phyloP scores from a whole-genome alignment of 805 yeast genomes.

The Wickerhamomyces silvicola region DNA sequence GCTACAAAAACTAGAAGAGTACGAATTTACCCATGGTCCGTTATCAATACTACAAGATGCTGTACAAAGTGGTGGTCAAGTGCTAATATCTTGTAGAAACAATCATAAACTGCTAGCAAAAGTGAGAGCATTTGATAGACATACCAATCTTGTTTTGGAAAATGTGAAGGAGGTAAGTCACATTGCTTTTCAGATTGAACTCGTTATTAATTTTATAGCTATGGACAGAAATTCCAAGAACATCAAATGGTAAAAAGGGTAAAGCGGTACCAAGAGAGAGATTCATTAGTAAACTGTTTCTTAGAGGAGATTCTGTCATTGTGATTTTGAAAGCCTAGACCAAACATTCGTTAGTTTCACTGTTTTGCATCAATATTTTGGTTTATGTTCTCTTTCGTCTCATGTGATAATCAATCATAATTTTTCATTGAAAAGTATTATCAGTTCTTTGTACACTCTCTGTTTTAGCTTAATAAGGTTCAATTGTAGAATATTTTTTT shows the following conservation, averaged over 20 bases:
- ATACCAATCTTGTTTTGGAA: conserved; percentile 87
- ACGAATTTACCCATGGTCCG: conserved; percentile 87
- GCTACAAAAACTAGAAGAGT: conserved; percentile 76
- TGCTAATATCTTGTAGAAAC: conserved; percentile 84
- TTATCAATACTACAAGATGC: conserved; percentile 83
- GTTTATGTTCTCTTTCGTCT: too few relatives aligned
- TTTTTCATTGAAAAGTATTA: too few relatives aligned
- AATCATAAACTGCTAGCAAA: conserved; percentile 87
- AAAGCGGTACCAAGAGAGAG: conserved; percentile 64
- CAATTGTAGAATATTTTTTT: too few relatives aligned
- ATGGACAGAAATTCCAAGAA: conserved; percentile 61
- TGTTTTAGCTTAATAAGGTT: too few relatives aligned
- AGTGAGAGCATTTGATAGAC: conserved; percentile 93
- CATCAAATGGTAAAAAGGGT: conserved; percentile 64
- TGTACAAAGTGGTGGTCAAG: conserved; percentile 64
- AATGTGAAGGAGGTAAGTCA: conserved; percentile 71
- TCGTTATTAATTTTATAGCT: conserved; percentile 19
- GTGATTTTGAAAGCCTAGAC: conserved; percentile 67
- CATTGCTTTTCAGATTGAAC: background rate
- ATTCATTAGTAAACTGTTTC: conserved; percentile 81
- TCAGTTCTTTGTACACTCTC: too few relatives aligned
- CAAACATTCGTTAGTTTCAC: too few relatives aligned
- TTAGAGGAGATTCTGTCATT: conserved; percentile 94
- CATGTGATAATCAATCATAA: too few relatives aligned
- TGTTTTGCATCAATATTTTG: too few relatives aligned